Evolutionary conservation across 2,329 filamentous ascomycete genomes (phyloP), one percentile per base, ranked within the genome.

Genomic region (Lachnellula hyalina): DNA sequence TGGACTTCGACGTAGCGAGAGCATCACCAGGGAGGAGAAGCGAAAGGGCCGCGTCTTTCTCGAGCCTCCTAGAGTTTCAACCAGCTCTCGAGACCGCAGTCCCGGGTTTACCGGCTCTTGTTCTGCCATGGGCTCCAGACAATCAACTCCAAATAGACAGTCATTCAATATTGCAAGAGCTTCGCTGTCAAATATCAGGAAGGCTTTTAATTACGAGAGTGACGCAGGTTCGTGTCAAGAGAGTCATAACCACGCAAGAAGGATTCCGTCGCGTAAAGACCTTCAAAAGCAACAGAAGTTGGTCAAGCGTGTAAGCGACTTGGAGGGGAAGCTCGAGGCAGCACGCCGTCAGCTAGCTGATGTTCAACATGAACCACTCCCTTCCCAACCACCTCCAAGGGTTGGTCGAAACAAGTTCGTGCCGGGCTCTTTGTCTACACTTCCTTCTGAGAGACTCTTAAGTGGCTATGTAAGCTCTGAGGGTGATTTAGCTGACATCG

Each of bases 271-370:
- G 2, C 79, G 77, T 62, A 79, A 77, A 61, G 82, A 85, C 51
- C 69, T 85, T 5, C 72, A 77, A 49, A 78, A 76, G 62, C 79
- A 84, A 61, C 73, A 77, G 55, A 83, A 81, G 58, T 70, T 85
- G 34, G 71, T 75, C 41, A 83, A 82, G 69, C 76, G 80, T 51
- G 81, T 85, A 32, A 83, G 80, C 60, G 77, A 84, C 59, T 74
- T 85, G 12, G 82, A 86, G 61, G 67, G 72, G 12, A 83, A 84
- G 64, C 74, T 85, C 32, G 72, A 79, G 15, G 73, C 74, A 36
- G 81, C 81, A 8, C 74, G 80, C 35, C 74, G 74, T 48, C 78
- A 85, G 66, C 73, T 85, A 23, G 71, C 74, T 34, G 70, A 77
- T 5, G 72, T 77, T 40, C 68, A 80, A 15, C 71, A 70, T 11